Base-by-base conservation (phyloP, 306 rosid species). In the Fragaria iinumae region DNA sequence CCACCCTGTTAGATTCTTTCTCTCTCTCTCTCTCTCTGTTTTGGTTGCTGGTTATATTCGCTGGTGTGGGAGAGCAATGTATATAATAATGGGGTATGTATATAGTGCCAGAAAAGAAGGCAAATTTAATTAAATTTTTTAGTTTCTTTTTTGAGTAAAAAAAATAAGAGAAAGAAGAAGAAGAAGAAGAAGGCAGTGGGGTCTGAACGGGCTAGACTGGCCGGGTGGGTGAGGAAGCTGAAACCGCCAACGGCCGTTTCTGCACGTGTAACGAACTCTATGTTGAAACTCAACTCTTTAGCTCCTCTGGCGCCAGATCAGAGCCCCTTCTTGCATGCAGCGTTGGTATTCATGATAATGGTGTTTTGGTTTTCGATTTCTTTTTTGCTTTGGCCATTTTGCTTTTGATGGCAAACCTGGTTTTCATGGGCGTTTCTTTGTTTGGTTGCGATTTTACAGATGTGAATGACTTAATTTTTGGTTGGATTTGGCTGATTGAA, bases 221-320 rank as follows among this genome's bases (percentile, higher is more conserved):
- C 80, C 81, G 82, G 75, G 68, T 49, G n/a, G 55, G n/a, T 49
- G 16, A 56, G 11, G 63, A 56, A 55, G 21, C 32, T 56, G 63
- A 21, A 83, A 76, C 81, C n/a, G 80, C 73, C 69, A 38, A 81
- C 79, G 72, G 68, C 82, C 75, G 82, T 77, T 69, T 77, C 67
- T 8, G 76, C 85, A 86, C 88, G 89, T 86, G 93, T 77, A 79
- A 1, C 80, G 73, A 74, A 49, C 72, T 69, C 2, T 16, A 8
- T 6, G 68, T 25, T 10, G 12, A 1, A 44, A 44, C 48, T 44
- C 48, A 14, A 25, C 39, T 13, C n/a, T 27, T 1, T 49, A 65
- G 7, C 21, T 64, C 13, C 14, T 21, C 38, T 25, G 18, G 66
- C 66, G 66, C 65, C 65, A 59, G 23, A 53, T 17, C 56, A 44